Base-by-base conservation (phyloP, 2,329 filamentous ascomycete genomes). In the Ophiostoma piceae region DNA sequence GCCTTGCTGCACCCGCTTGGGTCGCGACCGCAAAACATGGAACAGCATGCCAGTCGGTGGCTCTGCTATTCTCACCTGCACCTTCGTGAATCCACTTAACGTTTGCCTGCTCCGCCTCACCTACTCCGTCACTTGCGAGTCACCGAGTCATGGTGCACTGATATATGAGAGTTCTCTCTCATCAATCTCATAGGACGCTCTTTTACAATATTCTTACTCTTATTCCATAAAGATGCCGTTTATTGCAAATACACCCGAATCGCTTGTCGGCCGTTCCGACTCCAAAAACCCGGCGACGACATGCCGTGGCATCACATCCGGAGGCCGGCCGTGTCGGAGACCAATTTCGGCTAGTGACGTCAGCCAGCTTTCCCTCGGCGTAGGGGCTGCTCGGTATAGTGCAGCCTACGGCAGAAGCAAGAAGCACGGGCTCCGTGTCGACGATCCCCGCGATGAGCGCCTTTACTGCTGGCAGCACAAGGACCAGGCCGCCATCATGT, bases 401-500 rank as follows among this genome's bases (percentile, higher is more conserved):
- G 35, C n/a, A 11, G 62, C 62, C 35, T 26, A 22, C 62, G 16
- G 62, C 8, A 39, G 32, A 37, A 12, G 8, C n/a, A 37, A 65
- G 39, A 65, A 22, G 9, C 16, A 65, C 35, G 62, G 75, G 29
- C 75, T 79, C 16, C 77, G 80, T 75, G 79, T 81, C 6, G 80
- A 82, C 69, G 84, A 87, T 71, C 83, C 85, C 1, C 80, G 82
- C 70, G 84, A 87, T 66, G 84, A 87, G 72, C 83, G 80, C n/a
- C 85, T 89, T 67, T 97, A 93, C 80, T 98, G 94, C 82, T 97
- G 92, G 90, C 93, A 97, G 78, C 95, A 99, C 81, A 94, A 92
- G 77, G 92, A 95, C 70, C 95, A 99, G 79, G 92, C 92, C 70
- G 92, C 92, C 69, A 76, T 77, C 74, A 75, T 78, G 70, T 82